A percentile compares a stretch with the other conserved stretches of the same genome.
Evolutionary conservation across 2,329 filamentous ascomycete genomes (phyloP).

Genomic region (Tolypocladium inflatum): DNA sequence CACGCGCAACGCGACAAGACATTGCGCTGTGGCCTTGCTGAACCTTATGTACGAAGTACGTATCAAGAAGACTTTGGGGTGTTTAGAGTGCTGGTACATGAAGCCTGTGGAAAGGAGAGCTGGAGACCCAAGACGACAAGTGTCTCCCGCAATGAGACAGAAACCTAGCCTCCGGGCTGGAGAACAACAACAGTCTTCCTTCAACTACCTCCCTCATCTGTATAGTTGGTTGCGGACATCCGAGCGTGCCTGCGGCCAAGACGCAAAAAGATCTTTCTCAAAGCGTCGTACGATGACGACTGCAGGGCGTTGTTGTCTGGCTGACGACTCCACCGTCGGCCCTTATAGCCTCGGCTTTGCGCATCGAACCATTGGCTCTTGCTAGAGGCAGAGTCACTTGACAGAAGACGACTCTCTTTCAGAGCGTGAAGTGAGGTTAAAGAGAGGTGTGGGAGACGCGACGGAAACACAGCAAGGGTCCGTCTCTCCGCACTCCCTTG

Average conservation of each 20-base stretch:
- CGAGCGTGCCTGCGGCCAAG: not conserved
- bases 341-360: not conserved
- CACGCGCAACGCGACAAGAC: too few relatives aligned
- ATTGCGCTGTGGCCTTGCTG: not conserved
- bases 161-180: not conserved
- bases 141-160: not conserved
- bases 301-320: not conserved
- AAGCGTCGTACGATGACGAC: not conserved
- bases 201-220: not conserved
- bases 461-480: not conserved
- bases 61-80: not conserved
- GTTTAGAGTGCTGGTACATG: too few relatives aligned
- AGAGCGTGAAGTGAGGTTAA: not conserved
- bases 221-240: not conserved
- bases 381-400: not conserved
- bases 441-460: not conserved
- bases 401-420: not conserved
- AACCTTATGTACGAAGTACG: not conserved
- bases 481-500: not conserved
- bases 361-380: not conserved
- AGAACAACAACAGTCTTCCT: not conserved
- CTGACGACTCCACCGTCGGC: not conserved
- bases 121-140: too few relatives aligned
- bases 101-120: not conserved
- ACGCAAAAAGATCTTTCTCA: not conserved